Base-by-base conservation (phyloP, 768 basidiomycete genomes). In the Trametes punicea region DNA sequence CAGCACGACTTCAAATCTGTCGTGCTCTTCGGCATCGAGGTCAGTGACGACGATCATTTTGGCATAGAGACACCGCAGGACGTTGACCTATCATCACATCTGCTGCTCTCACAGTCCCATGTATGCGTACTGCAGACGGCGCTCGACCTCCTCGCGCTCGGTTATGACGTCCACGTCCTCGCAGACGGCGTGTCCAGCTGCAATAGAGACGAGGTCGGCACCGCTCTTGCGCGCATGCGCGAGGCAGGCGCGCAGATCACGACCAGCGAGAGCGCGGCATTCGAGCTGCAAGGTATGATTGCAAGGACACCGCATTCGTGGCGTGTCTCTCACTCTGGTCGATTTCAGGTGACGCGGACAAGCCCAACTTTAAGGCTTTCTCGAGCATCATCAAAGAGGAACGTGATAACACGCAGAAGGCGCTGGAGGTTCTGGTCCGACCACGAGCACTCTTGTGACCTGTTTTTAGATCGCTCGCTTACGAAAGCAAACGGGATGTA, bases 21-120 rank as follows among this genome's bases (percentile, higher is more conserved):
- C 42, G 81, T 96, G 6, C 67, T 98, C 5, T 84, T 93, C 58
- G 95, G 95, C 15, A 93, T 96, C 47, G 94, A 96, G 79, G 93
- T 90, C 60, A 33, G 80, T 69, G 15, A 11, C 20, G 29, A 33
- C 20, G 30, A 26, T n/a, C 23, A 15, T 20, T 20, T 29, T 4
- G 8, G 16, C 13, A 31, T n/a, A 21, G 23, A 44, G 26, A 25
- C 25, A 26, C 4, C 23, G 10, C 31, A n/a, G 20, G 5, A 16
- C 8, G 9, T 44, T 44, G 42, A 26, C n/a, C 10, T 4, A 16
- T 25, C 25, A 23, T 50, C 16, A 7, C 25, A 36, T 16, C 30
- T 41, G 21, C 40, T 20, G 6, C 6, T 18, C 57, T 21, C n/a
- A 60, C 61, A 94, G 93, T 81, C 89, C 15, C 94, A 96, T 64